Evolutionary conservation across 208 protist genomes (phyloP).

Genomic region (Crithidia fasciculata): DNA sequence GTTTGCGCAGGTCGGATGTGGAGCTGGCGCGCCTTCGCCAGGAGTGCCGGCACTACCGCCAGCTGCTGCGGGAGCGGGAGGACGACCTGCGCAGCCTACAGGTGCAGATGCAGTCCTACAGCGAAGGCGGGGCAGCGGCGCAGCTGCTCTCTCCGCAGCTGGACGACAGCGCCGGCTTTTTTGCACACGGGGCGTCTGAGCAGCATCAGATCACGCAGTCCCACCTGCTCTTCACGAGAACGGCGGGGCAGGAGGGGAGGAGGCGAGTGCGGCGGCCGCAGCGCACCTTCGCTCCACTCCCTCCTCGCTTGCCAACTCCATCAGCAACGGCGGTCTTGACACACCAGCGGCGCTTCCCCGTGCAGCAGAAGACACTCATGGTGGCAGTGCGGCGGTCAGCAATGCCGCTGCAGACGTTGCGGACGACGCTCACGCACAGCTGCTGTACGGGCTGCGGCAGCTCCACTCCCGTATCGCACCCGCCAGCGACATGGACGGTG

Average conservation of each 20-base stretch:
- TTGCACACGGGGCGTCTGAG: background rate
- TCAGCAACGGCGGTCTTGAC: background rate
- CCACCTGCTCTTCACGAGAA: background rate
- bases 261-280: background rate
- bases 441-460: conserved; percentile 3
- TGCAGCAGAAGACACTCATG: too few relatives aligned
- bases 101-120: background rate
- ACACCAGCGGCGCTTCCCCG: too few relatives aligned
- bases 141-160: background rate
- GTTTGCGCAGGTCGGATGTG: background rate
- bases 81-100: conserved; percentile 20
- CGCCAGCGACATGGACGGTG: background rate
- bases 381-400: background rate
- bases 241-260: too few relatives aligned
- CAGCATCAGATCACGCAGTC: background rate
- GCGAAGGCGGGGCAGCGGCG: background rate
- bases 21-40: conserved; percentile 8
- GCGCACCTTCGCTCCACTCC: background rate
- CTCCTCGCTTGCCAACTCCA: conserved; percentile 4
- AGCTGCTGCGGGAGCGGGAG: conserved; percentile 28
- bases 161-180: background rate
- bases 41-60: conserved; percentile 20
- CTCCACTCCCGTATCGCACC: background rate
- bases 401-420: background rate
- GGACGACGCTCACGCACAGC: conserved; percentile 18